Evolutionary conservation across 2,329 filamentous ascomycete genomes (phyloP).

Genomic region (Aspergillus fructus): DNA sequence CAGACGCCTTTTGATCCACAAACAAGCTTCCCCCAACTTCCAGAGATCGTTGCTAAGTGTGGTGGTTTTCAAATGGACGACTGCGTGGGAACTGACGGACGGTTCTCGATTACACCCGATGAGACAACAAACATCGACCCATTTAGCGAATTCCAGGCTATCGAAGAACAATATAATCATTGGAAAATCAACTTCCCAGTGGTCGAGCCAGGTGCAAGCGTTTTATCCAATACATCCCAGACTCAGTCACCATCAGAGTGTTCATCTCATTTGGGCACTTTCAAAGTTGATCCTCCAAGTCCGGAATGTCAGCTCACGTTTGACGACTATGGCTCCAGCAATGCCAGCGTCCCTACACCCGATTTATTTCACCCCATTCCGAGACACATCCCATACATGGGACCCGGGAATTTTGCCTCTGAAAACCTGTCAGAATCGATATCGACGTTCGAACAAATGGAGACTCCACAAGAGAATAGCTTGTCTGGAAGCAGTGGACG

Average conservation of each 20-base stretch:
- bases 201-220: neutral
- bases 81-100: slow-evolving; percentile 1
- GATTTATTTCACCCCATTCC: slow-evolving; percentile 16
- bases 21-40: neutral
- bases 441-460: slow-evolving; percentile 1
- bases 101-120: neutral
- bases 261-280: neutral
- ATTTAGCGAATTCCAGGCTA: neutral
- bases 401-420: slow-evolving; percentile 8
- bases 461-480: slow-evolving; percentile 1
- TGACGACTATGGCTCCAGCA: neutral
- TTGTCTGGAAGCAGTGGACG: neutral
- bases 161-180: slow-evolving; percentile 1
- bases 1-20: slow-evolving; percentile 3
- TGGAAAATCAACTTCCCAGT: slow-evolving; percentile 10
- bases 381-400: slow-evolving; percentile 3
- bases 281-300: neutral
- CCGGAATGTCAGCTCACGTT: neutral
- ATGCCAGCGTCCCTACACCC: neutral
- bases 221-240: neutral
- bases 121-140: slow-evolving; percentile 7
- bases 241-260: slow-evolving; percentile 5
- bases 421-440: slow-evolving; percentile 13
- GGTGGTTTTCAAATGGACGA: slow-evolving; percentile 6
- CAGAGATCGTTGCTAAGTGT: neutral